Conservation (phyloP, 2,329 filamentous ascomycete species). For the Fusarium hostae region DNA sequence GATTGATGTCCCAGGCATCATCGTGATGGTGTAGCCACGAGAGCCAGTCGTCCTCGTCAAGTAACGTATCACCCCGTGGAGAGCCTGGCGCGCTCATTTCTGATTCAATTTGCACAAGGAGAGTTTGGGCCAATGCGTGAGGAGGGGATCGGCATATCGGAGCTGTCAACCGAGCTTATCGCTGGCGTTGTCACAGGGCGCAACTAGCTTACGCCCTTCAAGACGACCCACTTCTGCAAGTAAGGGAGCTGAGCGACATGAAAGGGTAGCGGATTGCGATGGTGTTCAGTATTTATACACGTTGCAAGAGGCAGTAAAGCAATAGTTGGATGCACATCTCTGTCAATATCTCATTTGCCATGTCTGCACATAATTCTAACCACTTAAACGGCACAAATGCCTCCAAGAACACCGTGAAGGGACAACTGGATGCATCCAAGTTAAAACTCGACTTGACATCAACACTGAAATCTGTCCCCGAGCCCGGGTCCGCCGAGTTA, state of each 20-base stretch:
- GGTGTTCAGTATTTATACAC: no score
- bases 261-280: background rate
- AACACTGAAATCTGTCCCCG: background rate
- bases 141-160: background rate
- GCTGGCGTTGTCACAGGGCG: background rate
- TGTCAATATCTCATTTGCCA: background rate
- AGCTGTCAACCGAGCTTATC: background rate
- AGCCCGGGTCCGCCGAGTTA: background rate
- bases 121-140: background rate
- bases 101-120: no score
- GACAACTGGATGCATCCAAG: background rate
- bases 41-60: background rate
- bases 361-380: background rate
- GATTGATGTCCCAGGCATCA: fast-evolving
- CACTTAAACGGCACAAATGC: background rate
- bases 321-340: no score
- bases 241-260: background rate
- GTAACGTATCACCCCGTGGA: fast-evolving
- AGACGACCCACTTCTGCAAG: background rate
- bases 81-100: background rate
- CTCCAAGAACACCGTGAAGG: background rate
- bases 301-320: fast-evolving
- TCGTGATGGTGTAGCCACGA: background rate
- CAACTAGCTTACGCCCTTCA: background rate
- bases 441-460: background rate